Base-by-base conservation (phyloP, 257 asterid genomes). In the Scutellaria baicalensis region DNA sequence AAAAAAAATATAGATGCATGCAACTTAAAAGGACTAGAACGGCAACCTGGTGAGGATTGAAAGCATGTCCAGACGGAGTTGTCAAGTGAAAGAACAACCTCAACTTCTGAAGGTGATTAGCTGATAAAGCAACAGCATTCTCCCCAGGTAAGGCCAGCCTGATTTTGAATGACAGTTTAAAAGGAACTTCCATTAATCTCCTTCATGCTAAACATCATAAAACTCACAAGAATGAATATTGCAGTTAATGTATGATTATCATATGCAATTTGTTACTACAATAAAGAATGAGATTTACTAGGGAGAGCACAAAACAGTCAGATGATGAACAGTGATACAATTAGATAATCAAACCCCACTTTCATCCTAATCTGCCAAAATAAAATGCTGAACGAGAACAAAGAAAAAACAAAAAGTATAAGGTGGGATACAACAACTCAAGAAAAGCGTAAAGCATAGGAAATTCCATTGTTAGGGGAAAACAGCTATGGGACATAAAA, bases 101-200 rank as follows among this genome's bases (percentile, higher is more conserved):
- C 77, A 93, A 76, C 85, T 91, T 91, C 88, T 93, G 99, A 65
- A 93, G 96, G 73, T 93, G 99, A 82, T 91, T 93, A 69, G 99
- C 99, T 72, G 88, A 88, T 78, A 93, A 73, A 66, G 93, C 68
- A 76, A 89, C 74, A 51, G 58, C 69, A 65, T 80, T 85, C 43
- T 81, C 77, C 20, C 89, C 89, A 20, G 85, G 82, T 67, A 93
- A 79, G 39, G 77, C 83, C 71, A 91, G 78, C 84, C 97, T 93
- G 91, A 64, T 64, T 36, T 27, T 27, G 57, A 58, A 66, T 18
- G 23, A 51, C 6, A 80, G 57, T 21, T 35, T 21, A 45, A 66
- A 66, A 66, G 66, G 58, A 67, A 59, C 36, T 56, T 59, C 33
- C 12, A 40, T 38, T 63, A 16, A 45, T 35, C 18, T 57, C 52